A percentile compares a stretch with the other conserved stretches of the same genome.
Evolutionary conservation across 78 protist species (phyloP).

Genomic region (Blattamonas nauphoetae): DNA sequence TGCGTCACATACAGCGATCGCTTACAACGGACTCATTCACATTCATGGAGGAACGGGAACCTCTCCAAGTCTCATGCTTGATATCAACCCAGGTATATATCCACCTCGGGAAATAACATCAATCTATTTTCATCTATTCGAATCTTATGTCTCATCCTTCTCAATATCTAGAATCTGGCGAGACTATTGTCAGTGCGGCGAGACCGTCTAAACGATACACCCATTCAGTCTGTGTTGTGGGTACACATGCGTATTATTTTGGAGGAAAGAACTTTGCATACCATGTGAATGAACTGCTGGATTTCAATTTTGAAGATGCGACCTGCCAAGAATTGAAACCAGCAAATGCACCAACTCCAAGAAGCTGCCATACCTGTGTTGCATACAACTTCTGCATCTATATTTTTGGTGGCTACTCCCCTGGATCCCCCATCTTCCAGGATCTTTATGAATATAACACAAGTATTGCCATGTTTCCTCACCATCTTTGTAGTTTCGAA

Average conservation of each 20-base stretch:
- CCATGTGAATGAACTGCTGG: background rate
- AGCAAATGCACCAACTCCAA: background rate
- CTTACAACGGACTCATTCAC: background rate
- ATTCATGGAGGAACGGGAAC: background rate
- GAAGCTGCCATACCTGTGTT: background rate
- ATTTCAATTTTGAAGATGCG: background rate
- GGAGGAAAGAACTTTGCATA: background rate
- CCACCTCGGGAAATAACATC: too few species aligned
- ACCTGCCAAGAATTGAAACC: background rate
- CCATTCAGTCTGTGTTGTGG: background rate
- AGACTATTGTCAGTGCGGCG: too few species aligned
- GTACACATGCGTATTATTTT: background rate
- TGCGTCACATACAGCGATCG: background rate
- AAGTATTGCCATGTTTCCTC: background rate
- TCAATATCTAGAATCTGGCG: too few species aligned
- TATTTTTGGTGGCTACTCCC: background rate
- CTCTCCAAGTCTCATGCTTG: background rate
- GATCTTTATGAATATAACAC: too few species aligned
- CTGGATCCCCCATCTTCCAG: too few species aligned
- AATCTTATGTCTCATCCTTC: too few species aligned
- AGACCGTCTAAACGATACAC: background rate
- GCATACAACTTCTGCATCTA: background rate
- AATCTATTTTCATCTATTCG: too few species aligned
- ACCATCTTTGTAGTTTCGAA: background rate
- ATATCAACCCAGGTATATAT: background rate